Evolutionary conservation across 106 monocot genomes (phyloP).

Genomic region (Cymbidium sinense): DNA sequence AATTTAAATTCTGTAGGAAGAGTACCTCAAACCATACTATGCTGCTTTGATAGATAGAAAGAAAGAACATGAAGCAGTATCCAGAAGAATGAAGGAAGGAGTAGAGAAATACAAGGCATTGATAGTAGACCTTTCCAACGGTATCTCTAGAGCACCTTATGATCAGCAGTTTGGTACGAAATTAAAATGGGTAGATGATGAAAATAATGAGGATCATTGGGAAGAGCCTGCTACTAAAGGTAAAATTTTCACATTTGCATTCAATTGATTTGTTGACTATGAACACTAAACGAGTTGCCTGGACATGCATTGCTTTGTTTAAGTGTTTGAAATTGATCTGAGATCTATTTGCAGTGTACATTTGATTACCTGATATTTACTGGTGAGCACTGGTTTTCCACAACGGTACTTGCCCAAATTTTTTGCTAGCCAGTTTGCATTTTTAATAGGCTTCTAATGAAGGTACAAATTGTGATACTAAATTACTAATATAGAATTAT

Average conservation of each 20-base stretch:
- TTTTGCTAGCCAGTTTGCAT: neutral
- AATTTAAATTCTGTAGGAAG: constrained; percentile 48
- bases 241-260: constrained; percentile 12
- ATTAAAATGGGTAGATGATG: constrained; percentile 66
- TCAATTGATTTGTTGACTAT: neutral
- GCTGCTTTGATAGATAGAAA: constrained; percentile 50
- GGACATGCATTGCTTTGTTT: neutral
- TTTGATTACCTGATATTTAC: no score
- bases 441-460: neutral
- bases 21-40: constrained; percentile 83
- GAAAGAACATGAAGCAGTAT: constrained; percentile 51
- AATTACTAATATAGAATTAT: neutral
- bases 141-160: constrained; percentile 22
- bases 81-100: constrained; percentile 28
- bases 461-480: neutral
- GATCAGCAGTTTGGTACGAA: constrained; percentile 72
- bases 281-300: neutral
- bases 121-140: constrained; percentile 20
- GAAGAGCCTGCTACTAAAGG: constrained; percentile 73
- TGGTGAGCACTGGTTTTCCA: neutral
- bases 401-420: neutral
- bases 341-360: no score
- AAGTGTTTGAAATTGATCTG: neutral
- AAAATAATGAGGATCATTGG: constrained; percentile 67
- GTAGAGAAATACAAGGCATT: constrained; percentile 8